Evolutionary conservation across 192 early-diverging fungal species (phyloP), one percentile per base, ranked within the genome.

Genomic region (Jimgerdemannia flammicorona): DNA sequence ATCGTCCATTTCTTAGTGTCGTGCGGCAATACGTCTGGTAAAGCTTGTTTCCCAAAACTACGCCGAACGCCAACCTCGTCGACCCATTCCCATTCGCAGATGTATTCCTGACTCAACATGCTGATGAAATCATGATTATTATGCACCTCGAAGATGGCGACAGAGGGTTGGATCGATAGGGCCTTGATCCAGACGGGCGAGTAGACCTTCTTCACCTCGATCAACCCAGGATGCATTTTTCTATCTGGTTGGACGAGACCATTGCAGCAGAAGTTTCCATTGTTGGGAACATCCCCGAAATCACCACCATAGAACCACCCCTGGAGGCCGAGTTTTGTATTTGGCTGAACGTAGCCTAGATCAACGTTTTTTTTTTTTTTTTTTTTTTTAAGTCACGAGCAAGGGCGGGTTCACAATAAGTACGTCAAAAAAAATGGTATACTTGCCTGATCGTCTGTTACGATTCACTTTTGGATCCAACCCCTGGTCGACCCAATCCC

Each of bases 401-500:
- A 29, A 29, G 29, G 29, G 29, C 29, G 29, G 29, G 29, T 29
- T 29, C 29, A 29, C 29, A 59, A 59, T 6, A 59, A 59, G 14
- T 14, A 59, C 49, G 14, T 54, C 49, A 54, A 54, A n/a, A n/a
- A n/a, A n/a, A n/a, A n/a, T n/a, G n/a, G n/a, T 59, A 6, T 64
- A 73, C 43, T 54, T 73, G 4, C 42, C 44, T 66, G 64, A 49
- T 3, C 64, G 44, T 20, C 67, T 73, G 9, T 73, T 54, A 7
- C 65, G 42, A 20, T 66, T 66, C 18, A 73, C 43, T n/a, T 64
- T 66, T 64, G 67, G 43, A 17, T 49, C 63, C 41, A 73, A 67
- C 65, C 72, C 72, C 44, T 73, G 72, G 43, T 73, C 72, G 44
- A 64, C 72, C 72, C 72, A 73, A 17, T 73, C 72, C 72, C 72